Evolutionary conservation across 495 filamentous ascomycete genomes (phyloP).

Genomic region (Lophiotrema nucula): DNA sequence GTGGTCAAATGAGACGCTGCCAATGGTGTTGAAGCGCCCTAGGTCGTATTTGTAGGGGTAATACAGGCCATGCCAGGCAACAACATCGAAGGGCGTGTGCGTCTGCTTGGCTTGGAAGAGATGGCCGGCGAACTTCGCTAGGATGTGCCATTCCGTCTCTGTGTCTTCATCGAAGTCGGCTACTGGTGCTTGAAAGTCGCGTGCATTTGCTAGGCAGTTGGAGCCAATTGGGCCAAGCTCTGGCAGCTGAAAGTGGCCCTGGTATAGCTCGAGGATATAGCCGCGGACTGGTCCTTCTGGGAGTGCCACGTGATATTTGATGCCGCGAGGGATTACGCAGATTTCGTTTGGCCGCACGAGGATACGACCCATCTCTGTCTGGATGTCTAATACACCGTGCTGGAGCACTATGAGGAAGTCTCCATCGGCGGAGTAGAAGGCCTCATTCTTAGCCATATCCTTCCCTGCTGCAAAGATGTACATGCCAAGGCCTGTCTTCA

Average conservation of each 20-base stretch:
- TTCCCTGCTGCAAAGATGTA: slow-evolving; percentile 78
- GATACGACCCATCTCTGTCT: slow-evolving; percentile 78
- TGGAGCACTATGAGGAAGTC: slow-evolving; percentile 85
- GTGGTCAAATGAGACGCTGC: slow-evolving; percentile 72
- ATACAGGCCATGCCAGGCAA: slow-evolving; percentile 79
- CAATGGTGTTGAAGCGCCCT: slow-evolving; percentile 74
- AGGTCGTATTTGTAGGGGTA: slow-evolving; percentile 89
- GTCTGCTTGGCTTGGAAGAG: slow-evolving; percentile 70
- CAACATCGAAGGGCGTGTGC: slow-evolving; percentile 80
- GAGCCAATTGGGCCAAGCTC: slow-evolving; percentile 88
- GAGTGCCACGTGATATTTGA: slow-evolving; percentile 73
- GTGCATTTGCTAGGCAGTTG: slow-evolving; percentile 80
- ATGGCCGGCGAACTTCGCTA: slow-evolving; percentile 76
- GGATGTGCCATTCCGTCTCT: slow-evolving; percentile 55
- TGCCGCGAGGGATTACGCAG: slow-evolving; percentile 79
- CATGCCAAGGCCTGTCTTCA: slow-evolving; percentile 79
- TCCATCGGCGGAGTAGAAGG: slow-evolving; percentile 89
- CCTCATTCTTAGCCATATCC: slow-evolving; percentile 68
- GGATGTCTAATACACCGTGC: slow-evolving; percentile 79
- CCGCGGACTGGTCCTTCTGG: slow-evolving; percentile 66
- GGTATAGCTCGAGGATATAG: slow-evolving; percentile 85
- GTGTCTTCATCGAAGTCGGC: slow-evolving; percentile 69
- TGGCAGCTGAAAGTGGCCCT: slow-evolving; percentile 79
- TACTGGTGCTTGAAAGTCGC: slow-evolving; percentile 84
- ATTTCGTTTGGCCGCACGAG: slow-evolving; percentile 89